phyloP scores from a whole-genome alignment of 352 stramenopile species.

The Globisporangium sylvaticum region DNA sequence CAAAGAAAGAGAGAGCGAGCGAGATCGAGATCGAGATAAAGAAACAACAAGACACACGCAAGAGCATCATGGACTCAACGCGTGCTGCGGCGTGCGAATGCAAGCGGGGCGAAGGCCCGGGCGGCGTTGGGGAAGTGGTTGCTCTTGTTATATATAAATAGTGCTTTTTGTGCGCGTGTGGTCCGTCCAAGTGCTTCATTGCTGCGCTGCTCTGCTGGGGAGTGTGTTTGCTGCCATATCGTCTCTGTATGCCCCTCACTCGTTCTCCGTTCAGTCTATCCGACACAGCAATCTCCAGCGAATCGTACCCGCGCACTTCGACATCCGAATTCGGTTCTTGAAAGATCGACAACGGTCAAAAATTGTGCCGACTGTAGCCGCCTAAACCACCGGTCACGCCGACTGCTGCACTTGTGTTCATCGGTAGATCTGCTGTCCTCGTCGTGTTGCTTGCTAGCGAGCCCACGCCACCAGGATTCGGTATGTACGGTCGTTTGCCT shows the following conservation, averaged over 20 bases:
- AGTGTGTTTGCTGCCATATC: neutral
- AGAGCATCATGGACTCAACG: neutral
- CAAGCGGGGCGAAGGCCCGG: neutral
- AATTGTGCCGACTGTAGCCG: slow-evolving; percentile 79
- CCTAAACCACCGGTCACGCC: slow-evolving; percentile 41
- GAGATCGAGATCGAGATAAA: neutral
- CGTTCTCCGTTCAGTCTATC: neutral
- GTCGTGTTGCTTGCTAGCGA: slow-evolving; percentile 13
- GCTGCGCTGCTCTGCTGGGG: neutral
- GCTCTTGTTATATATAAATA: slow-evolving; percentile 47
- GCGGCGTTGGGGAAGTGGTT: slow-evolving; percentile 3
- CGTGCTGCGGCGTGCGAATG: neutral
- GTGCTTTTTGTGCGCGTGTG: slow-evolving; percentile 24
- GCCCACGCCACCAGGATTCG: slow-evolving; percentile 21
- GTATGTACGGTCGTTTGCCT: slow-evolving; percentile 45
- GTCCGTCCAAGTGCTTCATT: slow-evolving; percentile 3
- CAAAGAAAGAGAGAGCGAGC: neutral
- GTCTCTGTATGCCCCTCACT: neutral
- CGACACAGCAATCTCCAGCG: slow-evolving; percentile 4
- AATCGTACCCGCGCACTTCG: neutral
- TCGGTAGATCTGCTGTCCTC: slow-evolving; percentile 20
- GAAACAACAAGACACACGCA: neutral
- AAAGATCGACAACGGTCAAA: slow-evolving; percentile 28
- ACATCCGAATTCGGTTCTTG: slow-evolving; percentile 1
- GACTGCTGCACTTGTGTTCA: slow-evolving; percentile 45